These are phyloP conservation scores for Elasticomyces elasticus DNA, from an alignment of 495 filamentous ascomycete genomes.

Conservation along the genomic window DNA sequence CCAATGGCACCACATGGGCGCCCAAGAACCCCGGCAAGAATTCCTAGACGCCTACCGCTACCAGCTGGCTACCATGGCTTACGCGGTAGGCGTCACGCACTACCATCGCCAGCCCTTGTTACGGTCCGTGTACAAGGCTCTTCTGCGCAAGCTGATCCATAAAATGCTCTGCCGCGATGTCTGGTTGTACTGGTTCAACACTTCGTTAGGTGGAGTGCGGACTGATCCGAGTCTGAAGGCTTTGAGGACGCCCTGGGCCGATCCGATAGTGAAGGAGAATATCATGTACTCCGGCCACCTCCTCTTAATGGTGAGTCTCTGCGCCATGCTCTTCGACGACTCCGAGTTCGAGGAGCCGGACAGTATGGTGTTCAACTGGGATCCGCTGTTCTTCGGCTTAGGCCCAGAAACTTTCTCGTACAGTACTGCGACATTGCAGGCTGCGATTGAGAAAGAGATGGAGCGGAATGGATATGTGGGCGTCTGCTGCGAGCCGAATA, in stretches of 20 bases:
- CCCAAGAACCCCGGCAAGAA: constrained; percentile 31
- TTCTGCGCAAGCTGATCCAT: not conserved
- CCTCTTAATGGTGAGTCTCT: constrained; percentile 31
- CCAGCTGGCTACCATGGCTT: constrained; percentile 34
- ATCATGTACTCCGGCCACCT: constrained; percentile 30
- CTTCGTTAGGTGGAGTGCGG: constrained; percentile 9
- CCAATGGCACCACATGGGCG: constrained; percentile 33
- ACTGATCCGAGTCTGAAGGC: constrained; percentile 30
- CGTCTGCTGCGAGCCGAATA: constrained; percentile 34
- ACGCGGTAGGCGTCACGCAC: constrained; percentile 12
- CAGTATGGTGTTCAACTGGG: constrained; percentile 28
- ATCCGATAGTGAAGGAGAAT: not conserved
- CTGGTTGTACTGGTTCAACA: not conserved
- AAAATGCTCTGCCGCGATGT: not conserved
- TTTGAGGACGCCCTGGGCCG: constrained; percentile 28
- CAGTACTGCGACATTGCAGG: constrained; percentile 22
- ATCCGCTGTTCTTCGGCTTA: constrained; percentile 33
- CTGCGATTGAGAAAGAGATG: constrained; percentile 31
- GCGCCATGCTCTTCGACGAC: constrained; percentile 35
- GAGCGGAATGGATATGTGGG: constrained; percentile 29
- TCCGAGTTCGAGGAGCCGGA: constrained; percentile 27
- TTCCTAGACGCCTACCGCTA: constrained; percentile 33
- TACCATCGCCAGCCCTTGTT: not conserved
- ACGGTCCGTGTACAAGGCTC: not conserved
- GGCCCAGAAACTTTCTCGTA: constrained; percentile 31